A percentile compares a stretch with the other conserved stretches of the same genome.
These are phyloP conservation scores for Lipomyces sp. DNA, from an alignment of 805 yeast species.

Conservation along the genomic window DNA sequence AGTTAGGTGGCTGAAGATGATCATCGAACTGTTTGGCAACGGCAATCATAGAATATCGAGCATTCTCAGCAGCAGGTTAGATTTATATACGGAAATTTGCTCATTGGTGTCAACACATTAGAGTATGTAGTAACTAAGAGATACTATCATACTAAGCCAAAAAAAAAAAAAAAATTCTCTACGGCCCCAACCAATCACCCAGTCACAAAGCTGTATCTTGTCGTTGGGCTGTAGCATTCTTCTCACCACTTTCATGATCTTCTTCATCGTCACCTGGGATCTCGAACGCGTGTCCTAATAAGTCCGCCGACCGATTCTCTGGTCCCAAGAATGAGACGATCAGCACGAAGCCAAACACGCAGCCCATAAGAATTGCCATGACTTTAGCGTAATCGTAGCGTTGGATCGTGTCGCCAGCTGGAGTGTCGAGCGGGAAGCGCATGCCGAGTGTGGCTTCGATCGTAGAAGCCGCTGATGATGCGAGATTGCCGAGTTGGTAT, in stretches of 20 bases:
- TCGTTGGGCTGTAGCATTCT: neutral
- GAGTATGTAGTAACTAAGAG: no score
- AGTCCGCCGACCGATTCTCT: slow-evolving; percentile 18
- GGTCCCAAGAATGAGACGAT: slow-evolving; percentile 61
- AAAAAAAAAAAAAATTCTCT: no score
- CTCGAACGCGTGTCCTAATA: slow-evolving; percentile 4
- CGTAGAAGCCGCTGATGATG: slow-evolving; percentile 71
- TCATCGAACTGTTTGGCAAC: no score
- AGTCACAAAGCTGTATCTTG: no score
- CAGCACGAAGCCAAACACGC: slow-evolving; percentile 60
- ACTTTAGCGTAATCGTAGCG: slow-evolving; percentile 69
- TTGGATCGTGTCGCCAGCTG: slow-evolving; percentile 16
- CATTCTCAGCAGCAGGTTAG: no score
- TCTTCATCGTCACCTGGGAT: slow-evolving; percentile 9
- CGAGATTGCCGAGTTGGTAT: slow-evolving; percentile 75
- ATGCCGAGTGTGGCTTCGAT: slow-evolving; percentile 69
- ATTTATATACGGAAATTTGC: no score
- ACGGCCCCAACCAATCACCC: neutral
- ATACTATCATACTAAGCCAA: no score
- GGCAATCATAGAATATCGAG: no score
- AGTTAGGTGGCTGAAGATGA: no score
- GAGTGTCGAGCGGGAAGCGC: slow-evolving; percentile 49
- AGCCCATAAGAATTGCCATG: slow-evolving; percentile 71
- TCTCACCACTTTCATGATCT: neutral
- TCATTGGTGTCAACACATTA: no score